Evolutionary conservation across 2,329 filamentous ascomycete genomes (phyloP).

Genomic region (Fusarium sp.): DNA sequence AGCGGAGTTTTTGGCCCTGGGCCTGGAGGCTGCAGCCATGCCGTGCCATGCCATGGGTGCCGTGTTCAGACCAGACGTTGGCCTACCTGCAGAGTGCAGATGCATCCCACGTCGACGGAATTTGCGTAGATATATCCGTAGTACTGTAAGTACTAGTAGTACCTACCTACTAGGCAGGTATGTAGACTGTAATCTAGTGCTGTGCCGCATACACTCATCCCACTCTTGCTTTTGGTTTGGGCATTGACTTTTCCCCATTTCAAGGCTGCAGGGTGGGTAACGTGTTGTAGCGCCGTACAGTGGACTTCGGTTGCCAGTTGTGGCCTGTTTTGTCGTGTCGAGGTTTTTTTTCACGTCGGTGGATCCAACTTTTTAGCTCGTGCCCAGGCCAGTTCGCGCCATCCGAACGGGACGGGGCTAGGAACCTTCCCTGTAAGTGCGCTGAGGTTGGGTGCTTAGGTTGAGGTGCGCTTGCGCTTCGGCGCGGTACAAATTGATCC

Average conservation of each 20-base stretch:
- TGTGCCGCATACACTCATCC: conserved; percentile 23
- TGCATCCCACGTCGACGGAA: conserved; percentile 14
- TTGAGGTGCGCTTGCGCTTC: conserved; percentile 22
- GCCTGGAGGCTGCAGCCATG: not conserved
- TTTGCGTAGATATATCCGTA: not conserved
- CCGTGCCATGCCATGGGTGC: not conserved
- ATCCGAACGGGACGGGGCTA: conserved; percentile 27
- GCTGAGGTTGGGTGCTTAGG: conserved; percentile 5
- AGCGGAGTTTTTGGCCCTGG: conserved; percentile 30
- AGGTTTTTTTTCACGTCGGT: conserved; percentile 15
- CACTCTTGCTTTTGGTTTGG: conserved; percentile 5
- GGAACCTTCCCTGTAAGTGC: conserved; percentile 18
- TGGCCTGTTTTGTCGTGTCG: conserved; percentile 36
- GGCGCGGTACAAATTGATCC: conserved; percentile 29
- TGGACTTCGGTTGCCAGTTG: conserved; percentile 16
- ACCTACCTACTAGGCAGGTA: not conserved
- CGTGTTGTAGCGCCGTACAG: conserved; percentile 17
- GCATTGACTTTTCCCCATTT: not conserved
- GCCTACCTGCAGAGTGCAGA: not conserved
- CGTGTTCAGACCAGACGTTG: conserved; percentile 1
- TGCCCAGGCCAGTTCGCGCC: conserved; percentile 29
- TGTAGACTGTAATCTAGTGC: not conserved
- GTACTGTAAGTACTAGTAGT: too few relatives aligned
- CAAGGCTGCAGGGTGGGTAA: conserved; percentile 23
- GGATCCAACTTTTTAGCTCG: conserved; percentile 26